Conservation (phyloP, 192 early-diverging fungal species). For the Podochytrium sp. region DNA sequence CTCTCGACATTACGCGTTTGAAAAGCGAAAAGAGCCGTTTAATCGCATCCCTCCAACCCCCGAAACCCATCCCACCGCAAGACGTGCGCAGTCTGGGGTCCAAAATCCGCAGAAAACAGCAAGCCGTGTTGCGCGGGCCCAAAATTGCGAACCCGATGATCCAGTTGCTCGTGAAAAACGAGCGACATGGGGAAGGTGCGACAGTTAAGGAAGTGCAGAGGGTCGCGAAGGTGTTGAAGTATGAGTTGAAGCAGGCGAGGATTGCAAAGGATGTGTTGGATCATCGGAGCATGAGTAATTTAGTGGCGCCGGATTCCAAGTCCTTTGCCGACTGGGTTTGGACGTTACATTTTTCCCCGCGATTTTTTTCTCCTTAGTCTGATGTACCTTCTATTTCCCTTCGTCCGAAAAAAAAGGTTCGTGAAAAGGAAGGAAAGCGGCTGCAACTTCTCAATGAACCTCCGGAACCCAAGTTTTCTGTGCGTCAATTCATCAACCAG, state of each 20-base stretch:
- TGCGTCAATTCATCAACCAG: constrained; percentile 12
- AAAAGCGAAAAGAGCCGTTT: constrained; percentile 16
- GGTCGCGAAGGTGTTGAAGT: constrained; percentile 5
- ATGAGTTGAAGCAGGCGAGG: constrained; percentile 6
- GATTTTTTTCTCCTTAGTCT: too few relatives aligned
- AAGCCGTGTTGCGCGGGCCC: neutral
- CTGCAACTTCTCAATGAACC: too few relatives aligned
- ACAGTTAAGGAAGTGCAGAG: constrained; percentile 15
- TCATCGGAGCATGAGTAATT: neutral
- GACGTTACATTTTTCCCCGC: too few relatives aligned
- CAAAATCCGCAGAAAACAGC: constrained; percentile 7
- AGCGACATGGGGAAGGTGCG: constrained; percentile 9
- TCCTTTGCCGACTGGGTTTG: constrained; percentile 21
- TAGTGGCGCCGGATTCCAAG: constrained; percentile 22
- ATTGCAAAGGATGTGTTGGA: constrained; percentile 22
- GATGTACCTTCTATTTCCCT: neutral
- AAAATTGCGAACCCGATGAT: neutral
- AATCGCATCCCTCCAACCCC: neutral
- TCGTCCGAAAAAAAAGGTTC: too few relatives aligned
- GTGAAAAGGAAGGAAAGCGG: constrained; percentile 1
- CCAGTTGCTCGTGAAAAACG: constrained; percentile 5
- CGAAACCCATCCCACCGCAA: constrained; percentile 23
- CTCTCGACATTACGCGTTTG: too few relatives aligned
- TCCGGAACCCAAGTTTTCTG: constrained; percentile 16
- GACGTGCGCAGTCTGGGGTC: constrained; percentile 18